Evolutionary conservation across 768 basidiomycete genomes (phyloP), one percentile per base, ranked within the genome.

Genomic region (Lactifluus subvellereus): DNA sequence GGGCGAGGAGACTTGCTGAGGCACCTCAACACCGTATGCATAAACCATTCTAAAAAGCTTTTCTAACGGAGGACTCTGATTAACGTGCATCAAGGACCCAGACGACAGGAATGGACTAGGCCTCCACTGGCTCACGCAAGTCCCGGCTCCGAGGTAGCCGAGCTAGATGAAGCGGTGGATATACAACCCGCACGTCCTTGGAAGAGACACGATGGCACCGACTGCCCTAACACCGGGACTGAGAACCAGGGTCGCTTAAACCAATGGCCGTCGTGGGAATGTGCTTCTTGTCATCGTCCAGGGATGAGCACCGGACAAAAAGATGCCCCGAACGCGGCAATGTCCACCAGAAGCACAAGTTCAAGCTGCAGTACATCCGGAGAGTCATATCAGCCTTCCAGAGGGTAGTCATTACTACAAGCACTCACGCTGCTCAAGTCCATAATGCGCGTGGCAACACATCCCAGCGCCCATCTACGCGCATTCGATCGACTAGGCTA

Each of bases 341-440:
- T 37, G 32, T 30, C 56, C 14, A 38, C 32, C 30, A 54, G 7
- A 27, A 10, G 4, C 40, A 38, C 8, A 20, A 30, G 27, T 14
- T 30, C 33, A n/a, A 53, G 13, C 30, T 3, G 43, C n/a, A n/a
- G 22, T 30, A 30, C 27, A 40, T 35, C 6, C 20, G 22, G 14
- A 37, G 32, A 1, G 9, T 33, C 52, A 49, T 32, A 38, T 53
- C 57, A 54, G 37, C 45, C 9, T 18, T 1, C 33, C 6, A 8
- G 18, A 18, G 27, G 13, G 14, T 52, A n/a, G 33, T 11, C 40
- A 27, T 37, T 18, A 30, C 32, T 30, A 13, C 52, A 33, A 42
- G 52, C 20, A 63, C 62, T 63, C 52, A 54, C 57, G 14, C 40
- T 33, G 20, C 18, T 57, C 52, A n/a, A 22, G 42, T 30, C 9